Evolutionary conservation across 768 basidiomycete genomes (phyloP).

Genomic region (Amanita muscaria): DNA sequence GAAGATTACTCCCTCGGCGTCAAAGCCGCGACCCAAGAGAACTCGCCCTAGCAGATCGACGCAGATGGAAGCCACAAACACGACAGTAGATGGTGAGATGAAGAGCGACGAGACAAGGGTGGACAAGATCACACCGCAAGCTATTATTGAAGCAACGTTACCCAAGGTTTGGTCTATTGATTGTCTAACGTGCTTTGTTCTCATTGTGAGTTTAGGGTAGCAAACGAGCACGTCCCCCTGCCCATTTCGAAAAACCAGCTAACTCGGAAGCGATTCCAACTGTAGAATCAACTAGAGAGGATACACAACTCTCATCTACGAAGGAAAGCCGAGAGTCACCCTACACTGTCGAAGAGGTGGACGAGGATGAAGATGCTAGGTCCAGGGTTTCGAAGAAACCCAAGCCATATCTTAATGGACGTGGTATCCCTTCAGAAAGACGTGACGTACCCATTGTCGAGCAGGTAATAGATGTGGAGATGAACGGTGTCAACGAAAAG

Average conservation of each 20-base stretch:
- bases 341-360: constrained; percentile 17
- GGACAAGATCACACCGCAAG: constrained; percentile 43
- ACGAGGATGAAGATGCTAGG: constrained; percentile 28
- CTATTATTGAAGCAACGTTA: constrained; percentile 69
- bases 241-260: constrained; percentile 35
- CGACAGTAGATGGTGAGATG: constrained; percentile 9
- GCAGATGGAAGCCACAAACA: constrained; percentile 18
- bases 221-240: constrained; percentile 69
- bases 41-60: constrained; percentile 25
- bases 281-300: not conserved
- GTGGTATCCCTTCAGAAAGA: constrained; percentile 10
- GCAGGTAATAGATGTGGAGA: constrained; percentile 24
- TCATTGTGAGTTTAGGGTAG: constrained; percentile 44
- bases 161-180: constrained; percentile 44
- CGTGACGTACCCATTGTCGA: constrained; percentile 21
- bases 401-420: constrained; percentile 29
- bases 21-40: constrained; percentile 36
- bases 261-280: not conserved
- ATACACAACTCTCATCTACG: not conserved
- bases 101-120: constrained; percentile 20
- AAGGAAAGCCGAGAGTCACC: not conserved
- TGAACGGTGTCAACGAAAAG: constrained; percentile 15
- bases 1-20: constrained; percentile 30
- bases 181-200: not conserved
- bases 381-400: constrained; percentile 38